Evolutionary conservation across 2,329 filamentous ascomycete species (phyloP).

Genomic region (Biscogniauxia marginata): DNA sequence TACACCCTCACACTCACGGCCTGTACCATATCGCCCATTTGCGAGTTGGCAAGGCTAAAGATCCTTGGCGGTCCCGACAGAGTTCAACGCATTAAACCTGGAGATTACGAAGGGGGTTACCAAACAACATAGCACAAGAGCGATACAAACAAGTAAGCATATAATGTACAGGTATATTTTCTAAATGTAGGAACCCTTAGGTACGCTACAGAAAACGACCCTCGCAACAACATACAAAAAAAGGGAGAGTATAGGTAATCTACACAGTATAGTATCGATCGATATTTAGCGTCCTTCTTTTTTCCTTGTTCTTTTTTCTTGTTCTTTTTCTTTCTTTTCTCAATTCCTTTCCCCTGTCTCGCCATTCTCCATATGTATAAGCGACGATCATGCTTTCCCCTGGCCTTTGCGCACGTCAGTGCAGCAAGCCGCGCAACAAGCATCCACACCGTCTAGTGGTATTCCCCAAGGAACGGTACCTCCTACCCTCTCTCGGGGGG

Average conservation of each 20-base stretch:
- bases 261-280: background rate
- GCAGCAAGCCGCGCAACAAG: background rate
- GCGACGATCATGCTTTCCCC: background rate
- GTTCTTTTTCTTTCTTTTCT: background rate
- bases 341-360: background rate
- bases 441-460: background rate
- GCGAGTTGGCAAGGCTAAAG: background rate
- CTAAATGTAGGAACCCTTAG: too few relatives aligned
- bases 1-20: too few relatives aligned
- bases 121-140: too few relatives aligned
- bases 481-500: background rate
- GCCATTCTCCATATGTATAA: background rate
- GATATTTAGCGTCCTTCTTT: background rate
- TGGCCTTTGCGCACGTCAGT: background rate
- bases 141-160: too few relatives aligned
- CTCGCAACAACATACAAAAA: too few relatives aligned
- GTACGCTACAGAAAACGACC: too few relatives aligned
- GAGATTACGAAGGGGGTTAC: background rate
- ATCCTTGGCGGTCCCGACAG: background rate
- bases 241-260: too few relatives aligned
- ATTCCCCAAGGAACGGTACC: background rate
- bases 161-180: background rate
- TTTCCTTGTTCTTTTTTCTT: background rate
- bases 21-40: too few relatives aligned
- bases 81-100: background rate